phyloP scores from a whole-genome alignment of 768 basidiomycete genomes.

The Sutorius australiensis region DNA sequence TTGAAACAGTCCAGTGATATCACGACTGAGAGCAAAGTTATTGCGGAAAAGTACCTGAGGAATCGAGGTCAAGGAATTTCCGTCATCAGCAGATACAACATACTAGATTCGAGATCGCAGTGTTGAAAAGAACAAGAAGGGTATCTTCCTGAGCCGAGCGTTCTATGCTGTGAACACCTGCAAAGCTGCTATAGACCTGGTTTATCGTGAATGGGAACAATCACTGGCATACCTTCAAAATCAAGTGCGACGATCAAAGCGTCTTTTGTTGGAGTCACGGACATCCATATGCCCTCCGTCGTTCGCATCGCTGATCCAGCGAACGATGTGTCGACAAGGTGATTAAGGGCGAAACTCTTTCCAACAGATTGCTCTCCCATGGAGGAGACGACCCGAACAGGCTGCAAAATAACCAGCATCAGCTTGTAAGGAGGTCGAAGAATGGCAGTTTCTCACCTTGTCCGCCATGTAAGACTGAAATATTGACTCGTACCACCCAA shows the following conservation, averaged over 20 bases:
- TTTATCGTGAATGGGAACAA: conserved; percentile 1
- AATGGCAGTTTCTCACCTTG: conserved; percentile 35
- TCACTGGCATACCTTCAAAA: conserved; percentile 47
- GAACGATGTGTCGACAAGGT: conserved; percentile 62
- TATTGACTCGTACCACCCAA: conserved; percentile 65
- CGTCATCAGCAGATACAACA: conserved; percentile 8
- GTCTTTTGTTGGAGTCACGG: conserved; percentile 56
- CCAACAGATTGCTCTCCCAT: conserved; percentile 70
- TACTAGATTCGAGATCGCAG: conserved; percentile 61
- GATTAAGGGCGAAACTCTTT: conserved; percentile 56
- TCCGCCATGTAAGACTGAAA: conserved; percentile 59
- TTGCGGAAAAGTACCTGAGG: conserved; percentile 59
- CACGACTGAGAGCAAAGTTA: conserved; percentile 61
- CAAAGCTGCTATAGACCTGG: background rate
- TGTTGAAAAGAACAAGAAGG: conserved; percentile 60
- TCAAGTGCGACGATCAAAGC: conserved; percentile 57
- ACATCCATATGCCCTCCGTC: conserved; percentile 66
- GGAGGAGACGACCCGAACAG: conserved; percentile 61
- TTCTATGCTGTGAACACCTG: conserved; percentile 63
- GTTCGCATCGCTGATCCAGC: conserved; percentile 63
- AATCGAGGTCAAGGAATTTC: background rate
- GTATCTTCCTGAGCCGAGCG: conserved; percentile 62
- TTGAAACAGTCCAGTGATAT: conserved; percentile 57
- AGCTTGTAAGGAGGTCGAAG: background rate
- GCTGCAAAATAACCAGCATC: conserved; percentile 29